phyloP scores from a whole-genome alignment of 2,329 filamentous ascomycete species.

The Venturia aucupariae region DNA sequence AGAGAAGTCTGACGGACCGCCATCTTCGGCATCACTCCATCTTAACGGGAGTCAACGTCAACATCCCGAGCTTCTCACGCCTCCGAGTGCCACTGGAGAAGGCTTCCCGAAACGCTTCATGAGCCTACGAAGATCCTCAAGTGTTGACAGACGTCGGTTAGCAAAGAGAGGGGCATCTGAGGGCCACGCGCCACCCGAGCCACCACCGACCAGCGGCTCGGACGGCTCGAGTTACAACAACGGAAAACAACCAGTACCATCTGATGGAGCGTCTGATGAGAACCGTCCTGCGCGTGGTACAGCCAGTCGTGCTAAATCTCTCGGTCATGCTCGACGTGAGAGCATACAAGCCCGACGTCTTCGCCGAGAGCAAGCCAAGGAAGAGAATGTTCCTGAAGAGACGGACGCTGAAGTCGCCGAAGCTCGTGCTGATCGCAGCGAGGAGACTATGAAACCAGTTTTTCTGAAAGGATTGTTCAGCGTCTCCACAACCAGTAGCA shows the following conservation, averaged over 20 bases:
- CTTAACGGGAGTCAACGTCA: constrained; percentile 55
- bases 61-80: constrained; percentile 68
- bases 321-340: constrained; percentile 81
- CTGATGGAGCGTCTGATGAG: constrained; percentile 5
- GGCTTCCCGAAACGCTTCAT: constrained; percentile 42
- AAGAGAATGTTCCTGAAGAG: constrained; percentile 73
- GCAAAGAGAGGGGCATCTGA: constrained; percentile 47
- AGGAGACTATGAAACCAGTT: constrained; percentile 83
- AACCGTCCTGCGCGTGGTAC: constrained; percentile 29
- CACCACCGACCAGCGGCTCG: constrained; percentile 67
- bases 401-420: constrained; percentile 66
- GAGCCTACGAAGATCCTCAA: constrained; percentile 75
- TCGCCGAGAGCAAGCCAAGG: constrained; percentile 33
- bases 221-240: constrained; percentile 44
- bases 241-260: background rate
- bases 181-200: constrained; percentile 45
- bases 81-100: constrained; percentile 55
- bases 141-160: constrained; percentile 50
- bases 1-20: constrained; percentile 38
- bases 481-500: constrained; percentile 90
- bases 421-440: constrained; percentile 42
- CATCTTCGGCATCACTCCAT: constrained; percentile 45
- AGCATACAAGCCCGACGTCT: constrained; percentile 82
- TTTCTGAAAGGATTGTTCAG: constrained; percentile 96
- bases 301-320: constrained; percentile 67